Conservation (phyloP, 2,329 filamentous ascomycete species). For the Whalleya microplaca region DNA sequence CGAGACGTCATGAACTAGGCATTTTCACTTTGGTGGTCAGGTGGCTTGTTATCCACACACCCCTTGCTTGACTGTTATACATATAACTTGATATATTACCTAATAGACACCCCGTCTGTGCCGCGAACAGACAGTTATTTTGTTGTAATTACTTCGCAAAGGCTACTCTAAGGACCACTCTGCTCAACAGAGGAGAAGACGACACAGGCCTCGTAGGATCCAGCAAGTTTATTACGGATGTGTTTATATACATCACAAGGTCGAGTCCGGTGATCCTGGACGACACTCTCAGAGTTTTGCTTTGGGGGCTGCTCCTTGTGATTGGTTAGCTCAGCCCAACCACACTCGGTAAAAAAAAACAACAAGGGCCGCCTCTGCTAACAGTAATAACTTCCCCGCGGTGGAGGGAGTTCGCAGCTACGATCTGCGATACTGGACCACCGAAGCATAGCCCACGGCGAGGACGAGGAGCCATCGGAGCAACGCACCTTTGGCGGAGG, state of each 20-base stretch:
- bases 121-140: no score
- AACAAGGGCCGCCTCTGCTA: no score
- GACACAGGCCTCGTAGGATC: background rate
- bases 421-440: conserved; percentile 29
- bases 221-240: background rate
- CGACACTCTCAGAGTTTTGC: conserved; percentile 13
- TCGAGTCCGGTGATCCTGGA: background rate
- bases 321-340: conserved; percentile 7
- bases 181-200: background rate
- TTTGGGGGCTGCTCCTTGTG: conserved; percentile 6
- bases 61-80: no score
- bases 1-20: no score
- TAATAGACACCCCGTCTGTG: no score
- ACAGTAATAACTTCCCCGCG: no score
- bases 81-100: no score
- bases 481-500: conserved; percentile 53
- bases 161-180: background rate
- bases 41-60: no score
- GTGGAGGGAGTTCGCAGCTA: no score
- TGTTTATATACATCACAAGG: background rate
- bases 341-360: background rate
- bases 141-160: no score
- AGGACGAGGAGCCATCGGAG: conserved; percentile 55
- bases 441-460: conserved; percentile 39
- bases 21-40: no score